Evolutionary conservation across 768 basidiomycete species (phyloP), one percentile per base, ranked within the genome.

Genomic region (Paxillus rubicundulus): DNA sequence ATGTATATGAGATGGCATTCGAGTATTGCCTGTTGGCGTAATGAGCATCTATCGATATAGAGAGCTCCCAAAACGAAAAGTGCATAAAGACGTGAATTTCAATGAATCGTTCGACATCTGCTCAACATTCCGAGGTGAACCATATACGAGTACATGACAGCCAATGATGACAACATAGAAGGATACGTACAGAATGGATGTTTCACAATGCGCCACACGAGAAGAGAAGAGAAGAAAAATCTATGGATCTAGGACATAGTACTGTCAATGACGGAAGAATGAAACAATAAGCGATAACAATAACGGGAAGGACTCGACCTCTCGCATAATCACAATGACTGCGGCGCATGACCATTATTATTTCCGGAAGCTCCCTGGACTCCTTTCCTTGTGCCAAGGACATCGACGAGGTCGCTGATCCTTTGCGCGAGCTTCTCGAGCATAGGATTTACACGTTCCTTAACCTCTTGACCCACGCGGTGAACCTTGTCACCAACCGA

Each of bases 401-500:
- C 50, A 9, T 48, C 61, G 59, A 57, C 61, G 24, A 69, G 50
- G 5, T 69, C 69, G 8, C 59, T 37, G 16, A 80, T 66, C 14
- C 72, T 69, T 52, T 76, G 75, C 51, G 71, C 70, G 21, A 82
- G 60, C 13, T 70, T 71, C 33, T 85, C 83, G 13, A 89, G 74
- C 47, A 87, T 64, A 17, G 87, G 88, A 24, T 72, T 72, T 20
- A 89, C 80, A 32, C 79, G 79, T 21, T 79, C 77, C 60, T 74
- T 79, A 21, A 89, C 84, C 49, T 86, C 82, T 47, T 75, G 70
- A 20, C 75, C 67, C 17, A 89, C 71, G 52, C 78, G 80, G 43
- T 68, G 58, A 16, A 82, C 77, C 73, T 87, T 89, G 51, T 87
- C 87, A 40, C 78, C 75, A 3, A 87, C 54, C 0, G 86, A 75